A percentile compares a stretch with the other conserved stretches of the same genome.
phyloP scores from a whole-genome alignment of 1,284 basidiomycete species.

The Moniliella sp. region DNA sequence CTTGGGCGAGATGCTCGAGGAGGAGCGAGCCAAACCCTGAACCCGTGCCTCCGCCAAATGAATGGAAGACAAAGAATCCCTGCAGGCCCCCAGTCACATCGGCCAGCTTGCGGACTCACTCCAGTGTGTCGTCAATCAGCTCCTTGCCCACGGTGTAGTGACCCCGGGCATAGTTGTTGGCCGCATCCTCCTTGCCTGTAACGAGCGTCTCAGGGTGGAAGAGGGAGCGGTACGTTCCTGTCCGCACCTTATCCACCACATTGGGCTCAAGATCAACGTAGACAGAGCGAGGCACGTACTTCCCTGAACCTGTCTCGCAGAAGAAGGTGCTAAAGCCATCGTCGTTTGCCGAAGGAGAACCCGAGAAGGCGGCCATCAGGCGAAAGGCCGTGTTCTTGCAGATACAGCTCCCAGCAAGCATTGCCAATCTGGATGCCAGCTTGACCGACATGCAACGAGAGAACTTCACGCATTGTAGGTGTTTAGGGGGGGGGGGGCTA shows the following conservation, averaged over 20 bases:
- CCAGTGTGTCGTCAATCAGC: slow-evolving; percentile 60
- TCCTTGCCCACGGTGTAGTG: slow-evolving; percentile 89
- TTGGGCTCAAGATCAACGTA: slow-evolving; percentile 89
- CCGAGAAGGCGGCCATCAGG: slow-evolving; percentile 34
- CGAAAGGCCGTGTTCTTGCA: slow-evolving; percentile 69
- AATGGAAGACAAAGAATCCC: slow-evolving; percentile 99
- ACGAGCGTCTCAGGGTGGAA: slow-evolving; percentile 99
- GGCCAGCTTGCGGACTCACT: slow-evolving; percentile 79
- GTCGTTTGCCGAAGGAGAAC: slow-evolving; percentile 56
- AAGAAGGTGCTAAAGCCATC: slow-evolving; percentile 81
- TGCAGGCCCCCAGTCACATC: slow-evolving; percentile 95
- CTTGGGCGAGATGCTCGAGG: slow-evolving; percentile 78
- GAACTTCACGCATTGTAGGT: slow-evolving; percentile 44
- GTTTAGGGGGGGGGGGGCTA: no score
- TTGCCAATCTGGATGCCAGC: slow-evolving; percentile 35
- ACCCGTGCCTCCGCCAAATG: slow-evolving; percentile 95
- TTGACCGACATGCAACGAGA: slow-evolving; percentile 80
- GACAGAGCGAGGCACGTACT: slow-evolving; percentile 89
- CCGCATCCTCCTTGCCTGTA: slow-evolving; percentile 95
- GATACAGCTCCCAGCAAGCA: slow-evolving; percentile 45
- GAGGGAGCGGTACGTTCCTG: slow-evolving; percentile 71
- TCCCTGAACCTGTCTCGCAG: slow-evolving; percentile 31
- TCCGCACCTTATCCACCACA: slow-evolving; percentile 85
- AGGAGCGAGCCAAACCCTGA: slow-evolving; percentile 95
- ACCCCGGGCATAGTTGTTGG: slow-evolving; percentile 71